phyloP scores from a whole-genome alignment of 2,329 filamentous ascomycete genomes.

The Didymella segeticola region DNA sequence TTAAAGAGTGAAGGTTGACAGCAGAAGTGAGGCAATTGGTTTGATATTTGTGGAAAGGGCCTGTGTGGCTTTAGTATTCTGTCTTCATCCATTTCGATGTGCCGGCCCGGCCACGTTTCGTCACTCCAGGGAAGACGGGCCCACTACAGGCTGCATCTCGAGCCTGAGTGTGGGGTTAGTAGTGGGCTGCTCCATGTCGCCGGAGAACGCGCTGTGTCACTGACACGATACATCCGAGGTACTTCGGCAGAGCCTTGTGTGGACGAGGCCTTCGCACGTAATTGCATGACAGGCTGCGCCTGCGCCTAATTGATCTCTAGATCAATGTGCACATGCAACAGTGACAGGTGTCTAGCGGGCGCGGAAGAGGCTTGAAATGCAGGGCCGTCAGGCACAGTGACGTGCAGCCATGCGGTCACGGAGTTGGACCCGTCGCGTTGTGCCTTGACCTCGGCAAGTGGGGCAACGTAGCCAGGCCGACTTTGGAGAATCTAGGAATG shows the following conservation, averaged over 20 bases:
- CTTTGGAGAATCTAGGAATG: not conserved
- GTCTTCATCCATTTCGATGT: not conserved
- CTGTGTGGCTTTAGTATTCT: slow-evolving; percentile 22
- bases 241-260: not conserved
- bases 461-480: not conserved
- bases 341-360: not conserved
- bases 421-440: not conserved
- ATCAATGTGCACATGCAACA: not conserved
- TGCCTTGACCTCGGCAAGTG: slow-evolving; percentile 15
- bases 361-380: slow-evolving; percentile 3
- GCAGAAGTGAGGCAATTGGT: not conserved
- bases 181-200: slow-evolving; percentile 16
- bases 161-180: slow-evolving; percentile 12
- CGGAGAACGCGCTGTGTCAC: slow-evolving; percentile 2
- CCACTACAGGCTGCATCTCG: slow-evolving; percentile 14
- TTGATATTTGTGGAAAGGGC: not conserved
- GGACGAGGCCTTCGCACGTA: not conserved
- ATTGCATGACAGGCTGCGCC: not conserved
- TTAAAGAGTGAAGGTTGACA: not conserved
- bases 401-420: slow-evolving; percentile 2
- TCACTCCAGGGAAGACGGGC: slow-evolving; percentile 10
- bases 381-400: slow-evolving; percentile 8
- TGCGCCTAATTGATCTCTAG: not conserved
- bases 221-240: slow-evolving; percentile 11
- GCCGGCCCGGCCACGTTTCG: slow-evolving; percentile 14